Conservation (phyloP, 768 basidiomycete genomes). For the Dentipellis sp. region DNA sequence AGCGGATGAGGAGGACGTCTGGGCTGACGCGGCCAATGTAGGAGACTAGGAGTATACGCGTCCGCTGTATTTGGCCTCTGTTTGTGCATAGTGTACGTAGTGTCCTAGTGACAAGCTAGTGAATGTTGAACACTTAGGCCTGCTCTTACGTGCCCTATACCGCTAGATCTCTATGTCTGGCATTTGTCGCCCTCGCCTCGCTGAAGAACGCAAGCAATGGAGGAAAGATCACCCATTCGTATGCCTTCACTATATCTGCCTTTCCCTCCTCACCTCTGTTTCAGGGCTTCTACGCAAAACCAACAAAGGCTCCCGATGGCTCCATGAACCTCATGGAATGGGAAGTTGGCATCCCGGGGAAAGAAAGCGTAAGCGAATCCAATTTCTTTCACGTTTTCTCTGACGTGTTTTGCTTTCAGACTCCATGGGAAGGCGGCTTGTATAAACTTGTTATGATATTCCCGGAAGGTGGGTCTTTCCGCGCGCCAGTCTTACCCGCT, state of each 20-base stretch:
- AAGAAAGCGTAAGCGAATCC: slow-evolving; percentile 54
- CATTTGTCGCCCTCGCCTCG: slow-evolving; percentile 85
- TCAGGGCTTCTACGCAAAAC: slow-evolving; percentile 96
- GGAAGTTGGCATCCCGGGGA: slow-evolving; percentile 99
- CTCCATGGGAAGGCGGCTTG: slow-evolving; percentile 94
- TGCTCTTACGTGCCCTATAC: too few relatives aligned
- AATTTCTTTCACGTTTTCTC: slow-evolving; percentile 1
- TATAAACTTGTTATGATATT: slow-evolving; percentile 92
- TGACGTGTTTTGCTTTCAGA: slow-evolving; percentile 37
- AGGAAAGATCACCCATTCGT: slow-evolving; percentile 98
- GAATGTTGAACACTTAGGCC: too few relatives aligned
- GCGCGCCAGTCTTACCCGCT: background rate
- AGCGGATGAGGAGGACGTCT: background rate
- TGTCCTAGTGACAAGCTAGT: too few relatives aligned
- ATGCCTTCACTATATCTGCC: slow-evolving; percentile 25
- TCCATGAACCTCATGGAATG: slow-evolving; percentile 96
- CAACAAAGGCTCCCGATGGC: slow-evolving; percentile 82
- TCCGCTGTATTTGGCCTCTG: slow-evolving; percentile 7
- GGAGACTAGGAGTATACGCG: slow-evolving; percentile 2
- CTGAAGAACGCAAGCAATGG: slow-evolving; percentile 99
- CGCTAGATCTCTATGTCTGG: slow-evolving; percentile 54
- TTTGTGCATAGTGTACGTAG: background rate
- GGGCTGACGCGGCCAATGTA: slow-evolving; percentile 15
- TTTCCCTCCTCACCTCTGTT: background rate
- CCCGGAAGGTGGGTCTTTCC: slow-evolving; percentile 68